Evolutionary conservation across 2,329 filamentous ascomycete species (phyloP).

Genomic region (Alternaria novae-zelandiae): DNA sequence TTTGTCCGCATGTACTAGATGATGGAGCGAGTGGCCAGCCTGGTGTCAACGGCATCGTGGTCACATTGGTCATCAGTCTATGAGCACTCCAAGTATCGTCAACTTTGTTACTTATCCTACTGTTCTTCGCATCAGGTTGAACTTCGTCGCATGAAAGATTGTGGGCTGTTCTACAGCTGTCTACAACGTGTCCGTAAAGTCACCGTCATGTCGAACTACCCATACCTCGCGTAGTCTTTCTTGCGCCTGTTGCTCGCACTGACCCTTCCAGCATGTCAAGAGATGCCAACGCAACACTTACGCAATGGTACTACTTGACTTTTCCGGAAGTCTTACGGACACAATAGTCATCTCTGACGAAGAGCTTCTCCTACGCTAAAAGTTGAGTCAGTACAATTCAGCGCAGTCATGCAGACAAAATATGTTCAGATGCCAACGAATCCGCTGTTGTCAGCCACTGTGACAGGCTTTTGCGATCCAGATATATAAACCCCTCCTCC

Average conservation of each 20-base stretch:
- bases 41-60: slow-evolving; percentile 29
- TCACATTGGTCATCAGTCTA: slow-evolving; percentile 33
- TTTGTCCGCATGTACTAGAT: slow-evolving; percentile 35
- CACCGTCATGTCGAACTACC: background rate
- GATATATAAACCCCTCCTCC: background rate
- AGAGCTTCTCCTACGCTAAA: background rate
- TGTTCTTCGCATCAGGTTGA: background rate
- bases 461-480: background rate
- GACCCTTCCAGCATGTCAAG: background rate
- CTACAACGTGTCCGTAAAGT: background rate
- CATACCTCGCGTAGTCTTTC: background rate
- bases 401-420: background rate
- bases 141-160: background rate
- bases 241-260: background rate
- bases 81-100: slow-evolving; percentile 4
- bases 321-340: background rate
- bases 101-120: background rate
- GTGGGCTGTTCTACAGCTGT: background rate
- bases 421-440: background rate
- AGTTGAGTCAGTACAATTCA: background rate
- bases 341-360: background rate
- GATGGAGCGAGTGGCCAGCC: slow-evolving; percentile 32
- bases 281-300: background rate
- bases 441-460: background rate
- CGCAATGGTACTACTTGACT: background rate